Evolutionary conservation across 208 protist genomes (phyloP), one percentile per base, ranked within the genome.

Genomic region (Kentomonas sorsogonicus): DNA sequence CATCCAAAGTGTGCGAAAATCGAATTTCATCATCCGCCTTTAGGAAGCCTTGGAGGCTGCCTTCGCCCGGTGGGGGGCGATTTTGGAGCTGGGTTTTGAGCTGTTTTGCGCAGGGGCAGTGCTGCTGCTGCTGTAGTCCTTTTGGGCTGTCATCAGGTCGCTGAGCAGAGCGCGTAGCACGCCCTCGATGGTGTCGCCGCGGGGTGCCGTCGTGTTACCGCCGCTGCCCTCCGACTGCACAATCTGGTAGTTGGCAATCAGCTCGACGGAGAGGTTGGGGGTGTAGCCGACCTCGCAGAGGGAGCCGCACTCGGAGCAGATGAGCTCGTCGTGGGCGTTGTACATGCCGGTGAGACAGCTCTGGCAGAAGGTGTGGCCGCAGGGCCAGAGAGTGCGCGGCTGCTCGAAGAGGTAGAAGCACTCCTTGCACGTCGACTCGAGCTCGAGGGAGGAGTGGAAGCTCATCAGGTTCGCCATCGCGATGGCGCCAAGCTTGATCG

Each of bases 281-380:
- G 87, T 94, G 69, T 90, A 94, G 46, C 87, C 87, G 6, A 89
- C 73, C 45, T 88, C 74, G 45, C 80, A 89, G 3, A 86, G 34
- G 10, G 87, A 88, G 41, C 83, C 81, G 61, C 87, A 94, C 71
- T 94, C 83, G 43, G 77, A 66, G 53, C 87, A 94, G 58, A 94
- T 74, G n/a, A 94, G 60, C 45, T 94, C 83, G 11, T 77, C 83
- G 23, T 62, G 57, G n/a, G 58, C 40, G 60, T 86, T 85, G 71
- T 88, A 88, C 83, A 94, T 85, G 31, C 69, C 68, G 13, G 73
- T 33, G 48, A 94, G 71, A 53, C 87, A 94, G 1, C 66, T 58
- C 44, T 83, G 69, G 47, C 88, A 94, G 52, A 94, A 94, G 18
- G 84, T 89, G 80, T 94, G 88, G 16, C 88, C 88, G 60, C 88